Percentiles rank a stretch among this genome's conserved stretches.
phyloP scores from a whole-genome alignment of 805 yeast genomes.

The Lachancea mirantina region DNA sequence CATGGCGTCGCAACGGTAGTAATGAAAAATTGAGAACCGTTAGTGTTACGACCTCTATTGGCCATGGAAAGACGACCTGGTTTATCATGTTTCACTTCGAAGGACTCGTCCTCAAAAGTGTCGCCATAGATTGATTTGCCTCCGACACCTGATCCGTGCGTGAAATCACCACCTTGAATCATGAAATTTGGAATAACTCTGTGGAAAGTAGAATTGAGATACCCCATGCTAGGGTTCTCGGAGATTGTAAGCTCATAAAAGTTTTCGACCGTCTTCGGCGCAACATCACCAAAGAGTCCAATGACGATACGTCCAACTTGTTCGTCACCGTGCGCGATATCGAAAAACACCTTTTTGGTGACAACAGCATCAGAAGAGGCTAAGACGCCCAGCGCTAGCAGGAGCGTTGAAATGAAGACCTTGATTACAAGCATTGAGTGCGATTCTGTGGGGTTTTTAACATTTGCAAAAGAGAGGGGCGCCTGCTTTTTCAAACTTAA shows the following conservation, averaged over 20 bases:
- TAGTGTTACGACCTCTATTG: slow-evolving; percentile 70
- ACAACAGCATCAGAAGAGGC: slow-evolving; percentile 33
- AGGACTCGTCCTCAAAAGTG: slow-evolving; percentile 64
- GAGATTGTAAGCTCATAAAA: slow-evolving; percentile 75
- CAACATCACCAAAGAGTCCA: slow-evolving; percentile 81
- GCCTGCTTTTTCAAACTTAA: too few species aligned
- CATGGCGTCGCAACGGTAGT: slow-evolving; percentile 77
- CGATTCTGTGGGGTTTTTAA: too few species aligned
- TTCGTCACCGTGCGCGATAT: slow-evolving; percentile 72
- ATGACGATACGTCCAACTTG: slow-evolving; percentile 73
- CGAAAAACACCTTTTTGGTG: slow-evolving; percentile 81
- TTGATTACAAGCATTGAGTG: slow-evolving; percentile 2
- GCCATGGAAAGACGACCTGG: slow-evolving; percentile 74
- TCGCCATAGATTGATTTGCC: slow-evolving; percentile 69
- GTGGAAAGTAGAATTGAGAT: slow-evolving; percentile 60
- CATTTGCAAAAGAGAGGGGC: too few species aligned
- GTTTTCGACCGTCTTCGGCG: slow-evolving; percentile 85
- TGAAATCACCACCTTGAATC: slow-evolving; percentile 81
- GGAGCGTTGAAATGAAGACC: slow-evolving; percentile 3
- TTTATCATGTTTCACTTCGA: slow-evolving; percentile 57
- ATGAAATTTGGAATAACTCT: slow-evolving; percentile 64
- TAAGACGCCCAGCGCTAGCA: slow-evolving; percentile 14
- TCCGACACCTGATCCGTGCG: slow-evolving; percentile 61
- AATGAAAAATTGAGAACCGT: slow-evolving; percentile 93
- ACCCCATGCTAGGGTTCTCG: slow-evolving; percentile 60